These are phyloP conservation scores for Diaporthe sp. DNA, from an alignment of 2,329 filamentous ascomycete genomes.

Conservation along the genomic window DNA sequence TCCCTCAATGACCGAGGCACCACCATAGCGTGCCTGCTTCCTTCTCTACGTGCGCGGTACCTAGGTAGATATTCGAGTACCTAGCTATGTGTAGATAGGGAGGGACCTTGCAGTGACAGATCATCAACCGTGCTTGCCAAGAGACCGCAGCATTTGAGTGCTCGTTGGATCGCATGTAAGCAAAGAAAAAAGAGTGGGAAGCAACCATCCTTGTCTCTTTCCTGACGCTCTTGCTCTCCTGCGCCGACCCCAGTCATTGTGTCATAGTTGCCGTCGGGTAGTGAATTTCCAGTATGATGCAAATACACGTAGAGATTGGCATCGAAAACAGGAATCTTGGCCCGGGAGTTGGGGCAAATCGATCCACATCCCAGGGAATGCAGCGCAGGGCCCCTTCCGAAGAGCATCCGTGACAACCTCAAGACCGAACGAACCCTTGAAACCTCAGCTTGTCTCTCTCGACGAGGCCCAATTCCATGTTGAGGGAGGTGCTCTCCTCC, in stretches of 20 bases:
- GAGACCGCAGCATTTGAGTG: neutral
- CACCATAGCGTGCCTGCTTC: neutral
- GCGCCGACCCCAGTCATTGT: neutral
- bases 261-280: constrained; percentile 2
- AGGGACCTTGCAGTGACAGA: neutral
- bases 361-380: neutral
- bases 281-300: constrained; percentile 6
- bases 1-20: neutral
- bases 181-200: neutral
- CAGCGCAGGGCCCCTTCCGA: neutral
- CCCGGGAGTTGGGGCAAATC: neutral
- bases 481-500: neutral
- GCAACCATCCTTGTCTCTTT: too few relatives aligned
- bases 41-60: neutral
- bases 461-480: neutral
- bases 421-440: neutral
- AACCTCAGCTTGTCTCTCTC: neutral
- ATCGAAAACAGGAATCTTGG: constrained; percentile 18
- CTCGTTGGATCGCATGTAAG: neutral
- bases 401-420: constrained; percentile 1
- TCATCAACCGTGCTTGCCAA: neutral
- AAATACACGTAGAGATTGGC: constrained; percentile 1
- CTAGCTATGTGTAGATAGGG: neutral
- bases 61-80: neutral
- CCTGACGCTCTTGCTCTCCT: neutral